These are phyloP conservation scores for Zymoseptoria crescenta DNA, from an alignment of 2,329 filamentous ascomycete species.

Conservation along the genomic window DNA sequence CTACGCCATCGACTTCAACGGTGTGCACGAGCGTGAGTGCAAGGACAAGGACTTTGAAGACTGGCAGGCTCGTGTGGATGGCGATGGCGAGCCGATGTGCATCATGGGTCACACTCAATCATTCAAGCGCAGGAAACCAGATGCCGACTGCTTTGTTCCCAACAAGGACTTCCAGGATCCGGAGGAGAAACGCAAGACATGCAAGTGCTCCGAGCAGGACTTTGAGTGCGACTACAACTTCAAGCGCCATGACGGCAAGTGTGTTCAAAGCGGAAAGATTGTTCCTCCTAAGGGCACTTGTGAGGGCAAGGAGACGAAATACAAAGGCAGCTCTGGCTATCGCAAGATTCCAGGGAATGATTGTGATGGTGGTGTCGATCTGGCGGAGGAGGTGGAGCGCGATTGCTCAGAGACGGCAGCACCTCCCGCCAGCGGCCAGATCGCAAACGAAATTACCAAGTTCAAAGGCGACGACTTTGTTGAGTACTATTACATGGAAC, in stretches of 20 bases:
- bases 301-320: conserved; percentile 62
- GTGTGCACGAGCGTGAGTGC: conserved; percentile 73
- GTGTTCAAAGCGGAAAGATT: conserved; percentile 56
- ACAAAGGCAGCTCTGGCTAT: conserved; percentile 82
- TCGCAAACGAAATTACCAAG: conserved; percentile 51
- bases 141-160: conserved; percentile 78
- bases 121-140: conserved; percentile 75
- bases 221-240: conserved; percentile 98
- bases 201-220: conserved; percentile 73
- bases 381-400: conserved; percentile 53
- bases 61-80: conserved; percentile 78
- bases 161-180: conserved; percentile 74
- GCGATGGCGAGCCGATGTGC: conserved; percentile 73
- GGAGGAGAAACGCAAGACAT: conserved; percentile 60
- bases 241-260: conserved; percentile 59
- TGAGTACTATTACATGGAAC: conserved; percentile 70
- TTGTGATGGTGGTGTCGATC: conserved; percentile 36
- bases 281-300: conserved; percentile 65
- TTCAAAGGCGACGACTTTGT: conserved; percentile 55
- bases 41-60: conserved; percentile 69
- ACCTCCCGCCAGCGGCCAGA: conserved; percentile 56
- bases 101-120: conserved; percentile 94
- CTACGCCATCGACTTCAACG: conserved; percentile 75
- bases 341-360: conserved; percentile 67
- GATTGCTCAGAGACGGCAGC: conserved; percentile 59